A percentile compares a stretch with the other conserved stretches of the same genome.
Conservation (phyloP, 352 stramenopile genomes). For the Phytophthora citrophthora region DNA sequence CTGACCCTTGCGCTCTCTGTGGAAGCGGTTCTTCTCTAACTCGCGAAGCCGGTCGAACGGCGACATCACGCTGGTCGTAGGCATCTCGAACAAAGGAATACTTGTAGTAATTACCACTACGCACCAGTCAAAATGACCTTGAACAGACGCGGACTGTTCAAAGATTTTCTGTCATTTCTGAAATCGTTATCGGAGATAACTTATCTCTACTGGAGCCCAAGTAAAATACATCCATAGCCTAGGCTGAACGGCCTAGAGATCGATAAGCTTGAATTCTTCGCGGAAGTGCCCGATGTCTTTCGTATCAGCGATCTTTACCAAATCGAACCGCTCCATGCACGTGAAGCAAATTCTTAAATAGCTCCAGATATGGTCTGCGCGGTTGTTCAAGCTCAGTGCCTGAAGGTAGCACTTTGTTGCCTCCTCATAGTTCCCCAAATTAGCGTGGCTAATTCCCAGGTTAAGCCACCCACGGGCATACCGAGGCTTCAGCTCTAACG, state of each 20-base stretch:
- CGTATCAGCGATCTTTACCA: constrained; percentile 92
- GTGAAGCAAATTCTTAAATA: constrained; percentile 99
- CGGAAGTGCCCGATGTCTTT: constrained; percentile 82
- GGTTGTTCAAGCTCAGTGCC: constrained; percentile 95
- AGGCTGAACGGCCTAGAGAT: constrained; percentile 52
- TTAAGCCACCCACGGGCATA: constrained; percentile 98
- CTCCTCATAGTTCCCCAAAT: constrained; percentile 95
- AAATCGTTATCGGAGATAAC: background rate
- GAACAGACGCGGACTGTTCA: constrained; percentile 34
- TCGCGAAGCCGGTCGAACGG: constrained; percentile 64
- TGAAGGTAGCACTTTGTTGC: constrained; percentile 97
- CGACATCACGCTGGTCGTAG: constrained; percentile 47
- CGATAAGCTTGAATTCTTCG: constrained; percentile 86
- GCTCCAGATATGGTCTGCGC: constrained; percentile 97
- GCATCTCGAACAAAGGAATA: constrained; percentile 31
- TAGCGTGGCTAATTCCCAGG: constrained; percentile 97
- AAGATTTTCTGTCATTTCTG: constrained; percentile 27
- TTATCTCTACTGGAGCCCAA: constrained; percentile 29
- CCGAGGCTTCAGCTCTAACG: constrained; percentile 95
- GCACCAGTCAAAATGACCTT: constrained; percentile 8
- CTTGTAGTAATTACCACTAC: background rate
- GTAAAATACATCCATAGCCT: constrained; percentile 30
- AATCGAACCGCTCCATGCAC: constrained; percentile 96
- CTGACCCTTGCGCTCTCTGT: constrained; percentile 63
- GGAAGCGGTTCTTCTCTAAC: constrained; percentile 75